Conservation (phyloP, 2,329 filamentous ascomycete genomes). For the Tolypocladium guangdongense region DNA sequence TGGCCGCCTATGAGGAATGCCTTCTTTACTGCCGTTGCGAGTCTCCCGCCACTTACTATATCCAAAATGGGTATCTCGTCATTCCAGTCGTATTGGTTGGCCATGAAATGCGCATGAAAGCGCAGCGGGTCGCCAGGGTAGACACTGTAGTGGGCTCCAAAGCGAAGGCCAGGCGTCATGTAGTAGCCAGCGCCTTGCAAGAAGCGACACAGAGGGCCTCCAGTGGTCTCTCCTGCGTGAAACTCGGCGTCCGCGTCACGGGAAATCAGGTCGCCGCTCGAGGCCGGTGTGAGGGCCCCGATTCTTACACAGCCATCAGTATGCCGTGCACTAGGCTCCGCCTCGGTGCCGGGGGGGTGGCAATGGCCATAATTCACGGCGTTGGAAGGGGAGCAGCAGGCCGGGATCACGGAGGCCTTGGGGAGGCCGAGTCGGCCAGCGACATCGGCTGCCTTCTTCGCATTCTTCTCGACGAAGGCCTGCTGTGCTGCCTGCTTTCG, state of each 20-base stretch:
- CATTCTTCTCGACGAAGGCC: constrained; percentile 27
- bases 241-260: constrained; percentile 5
- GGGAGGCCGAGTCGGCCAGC: constrained; percentile 9
- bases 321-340: neutral
- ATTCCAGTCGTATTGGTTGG: constrained; percentile 76
- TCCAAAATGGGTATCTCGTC: constrained; percentile 77
- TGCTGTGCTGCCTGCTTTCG: constrained; percentile 31
- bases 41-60: constrained; percentile 71
- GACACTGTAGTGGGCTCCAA: constrained; percentile 87
- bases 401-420: neutral
- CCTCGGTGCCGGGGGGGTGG: neutral
- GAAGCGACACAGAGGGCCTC: constrained; percentile 60
- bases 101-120: constrained; percentile 91
- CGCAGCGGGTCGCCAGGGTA: constrained; percentile 92
- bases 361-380: neutral
- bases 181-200: constrained; percentile 74
- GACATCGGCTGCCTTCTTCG: constrained; percentile 20
- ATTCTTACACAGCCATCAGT: neutral
- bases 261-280: constrained; percentile 19
- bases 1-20: constrained; percentile 76
- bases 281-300: constrained; percentile 21
- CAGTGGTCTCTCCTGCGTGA: constrained; percentile 6
- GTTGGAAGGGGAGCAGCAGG: neutral
- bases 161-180: constrained; percentile 83
- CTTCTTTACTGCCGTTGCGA: constrained; percentile 95